Evolutionary conservation across 192 early-diverging fungal genomes (phyloP).

Genomic region (Coemansia sp.): DNA sequence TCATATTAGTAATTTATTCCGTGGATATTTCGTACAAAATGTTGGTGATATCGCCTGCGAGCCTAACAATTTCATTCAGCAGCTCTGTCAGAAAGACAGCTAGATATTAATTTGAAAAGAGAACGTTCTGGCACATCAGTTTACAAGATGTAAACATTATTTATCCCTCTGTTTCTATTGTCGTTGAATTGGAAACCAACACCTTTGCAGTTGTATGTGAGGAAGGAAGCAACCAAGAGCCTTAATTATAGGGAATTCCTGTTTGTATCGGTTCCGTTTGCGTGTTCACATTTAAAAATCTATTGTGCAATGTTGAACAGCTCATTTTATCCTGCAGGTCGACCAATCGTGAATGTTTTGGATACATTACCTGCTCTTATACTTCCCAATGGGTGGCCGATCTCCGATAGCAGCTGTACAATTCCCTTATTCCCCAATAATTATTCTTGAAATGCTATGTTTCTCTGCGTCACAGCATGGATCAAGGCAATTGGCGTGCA

Average conservation of each 20-base stretch:
- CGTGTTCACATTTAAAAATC: background rate
- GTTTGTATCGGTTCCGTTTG: background rate
- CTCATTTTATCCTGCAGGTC: background rate
- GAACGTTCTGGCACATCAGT: too few species aligned
- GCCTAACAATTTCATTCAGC: too few species aligned
- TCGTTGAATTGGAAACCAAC: too few species aligned
- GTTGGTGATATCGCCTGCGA: too few species aligned
- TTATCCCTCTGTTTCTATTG: too few species aligned
- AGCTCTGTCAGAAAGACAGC: too few species aligned
- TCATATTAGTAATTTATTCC: background rate
- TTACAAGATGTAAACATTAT: too few species aligned
- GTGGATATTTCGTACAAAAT: too few species aligned
- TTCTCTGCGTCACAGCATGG: background rate
- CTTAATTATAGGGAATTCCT: too few species aligned
- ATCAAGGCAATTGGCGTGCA: background rate
- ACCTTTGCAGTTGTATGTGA: too few species aligned
- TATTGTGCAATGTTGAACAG: background rate
- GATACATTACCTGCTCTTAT: background rate
- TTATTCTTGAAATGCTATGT: background rate
- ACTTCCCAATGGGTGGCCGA: background rate
- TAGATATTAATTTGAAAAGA: too few species aligned
- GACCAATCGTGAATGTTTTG: background rate
- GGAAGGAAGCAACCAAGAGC: too few species aligned
- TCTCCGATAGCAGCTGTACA: background rate
- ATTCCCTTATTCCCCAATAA: background rate